phyloP scores from a whole-genome alignment of 1,284 basidiomycete genomes.

The Malassezia pachydermatis region DNA sequence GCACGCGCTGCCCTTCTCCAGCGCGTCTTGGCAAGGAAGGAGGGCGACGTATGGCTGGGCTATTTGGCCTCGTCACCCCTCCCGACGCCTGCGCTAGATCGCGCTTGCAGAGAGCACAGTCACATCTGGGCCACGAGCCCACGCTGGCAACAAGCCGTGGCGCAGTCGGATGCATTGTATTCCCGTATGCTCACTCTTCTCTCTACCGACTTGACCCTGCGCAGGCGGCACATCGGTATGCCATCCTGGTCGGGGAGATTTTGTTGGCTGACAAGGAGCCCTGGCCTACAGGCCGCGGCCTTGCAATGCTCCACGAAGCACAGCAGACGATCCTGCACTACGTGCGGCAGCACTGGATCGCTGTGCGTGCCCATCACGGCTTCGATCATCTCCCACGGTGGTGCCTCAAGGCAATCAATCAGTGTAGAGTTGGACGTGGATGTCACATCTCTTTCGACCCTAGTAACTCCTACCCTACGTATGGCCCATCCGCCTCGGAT shows the following conservation, averaged over 20 bases:
- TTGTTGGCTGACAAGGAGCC: conserved; percentile 7
- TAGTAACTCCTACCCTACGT: neutral
- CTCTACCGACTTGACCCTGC: no score
- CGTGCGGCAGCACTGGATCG: conserved; percentile 11
- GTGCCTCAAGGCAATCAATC: conserved; percentile 14
- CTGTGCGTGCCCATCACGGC: conserved; percentile 1
- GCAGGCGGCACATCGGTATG: conserved; percentile 7
- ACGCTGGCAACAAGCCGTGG: no score
- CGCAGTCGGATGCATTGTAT: no score
- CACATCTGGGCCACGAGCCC: no score
- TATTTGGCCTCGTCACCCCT: no score
- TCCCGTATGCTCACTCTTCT: no score
- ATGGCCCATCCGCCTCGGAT: neutral
- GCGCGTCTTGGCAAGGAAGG: no score
- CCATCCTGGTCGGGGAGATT: conserved; percentile 7
- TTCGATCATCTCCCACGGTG: conserved; percentile 11
- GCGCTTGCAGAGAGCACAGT: no score
- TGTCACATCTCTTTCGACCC: conserved; percentile 2
- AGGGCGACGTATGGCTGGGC: no score
- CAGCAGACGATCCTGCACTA: neutral
- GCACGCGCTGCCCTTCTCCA: no score
- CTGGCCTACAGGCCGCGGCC: neutral
- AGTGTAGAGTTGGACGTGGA: no score
- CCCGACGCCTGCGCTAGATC: no score
- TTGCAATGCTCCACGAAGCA: neutral